Percentiles rank a stretch among this genome's conserved stretches.
phyloP scores from a whole-genome alignment of 352 stramenopile genomes.

The Peronospora belbahrii region DNA sequence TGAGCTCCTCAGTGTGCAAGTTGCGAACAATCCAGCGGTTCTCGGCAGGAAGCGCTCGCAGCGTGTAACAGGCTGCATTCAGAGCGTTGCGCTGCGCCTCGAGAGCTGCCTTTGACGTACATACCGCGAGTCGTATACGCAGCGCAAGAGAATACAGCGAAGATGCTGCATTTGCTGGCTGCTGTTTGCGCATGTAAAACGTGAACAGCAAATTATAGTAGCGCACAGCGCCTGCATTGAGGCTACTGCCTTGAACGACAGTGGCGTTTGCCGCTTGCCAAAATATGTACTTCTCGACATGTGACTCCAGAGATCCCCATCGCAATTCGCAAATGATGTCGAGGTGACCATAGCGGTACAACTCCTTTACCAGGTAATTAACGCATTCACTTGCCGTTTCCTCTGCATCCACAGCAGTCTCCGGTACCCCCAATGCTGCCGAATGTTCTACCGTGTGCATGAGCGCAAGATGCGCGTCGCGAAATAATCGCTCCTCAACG shows the following conservation, averaged over 20 bases:
- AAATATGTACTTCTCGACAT: constrained; percentile 64
- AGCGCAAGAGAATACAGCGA: constrained; percentile 53
- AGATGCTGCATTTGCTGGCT: constrained; percentile 51
- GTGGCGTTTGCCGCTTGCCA: constrained; percentile 69
- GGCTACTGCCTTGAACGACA: constrained; percentile 24
- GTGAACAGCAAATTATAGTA: constrained; percentile 68
- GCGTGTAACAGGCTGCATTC: constrained; percentile 36
- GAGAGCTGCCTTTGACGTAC: constrained; percentile 33
- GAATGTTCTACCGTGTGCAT: constrained; percentile 52
- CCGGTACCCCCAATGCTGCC: constrained; percentile 13
- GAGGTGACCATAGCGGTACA: constrained; percentile 53
- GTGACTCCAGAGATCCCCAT: constrained; percentile 45
- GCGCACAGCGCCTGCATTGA: constrained; percentile 41
- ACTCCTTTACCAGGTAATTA: constrained; percentile 65
- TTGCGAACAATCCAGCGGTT: constrained; percentile 72
- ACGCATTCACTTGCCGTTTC: constrained; percentile 59
- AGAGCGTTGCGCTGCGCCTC: constrained; percentile 59
- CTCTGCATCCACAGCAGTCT: constrained; percentile 8
- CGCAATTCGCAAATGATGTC: constrained; percentile 70
- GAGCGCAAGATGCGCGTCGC: constrained; percentile 62
- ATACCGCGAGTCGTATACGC: constrained; percentile 34
- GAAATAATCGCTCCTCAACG: constrained; percentile 50
- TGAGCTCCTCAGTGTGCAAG: constrained; percentile 50
- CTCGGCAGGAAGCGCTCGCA: constrained; percentile 32
- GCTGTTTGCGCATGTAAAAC: constrained; percentile 56